phyloP scores from a whole-genome alignment of 2,329 filamentous ascomycete species.

The Cladosporium sp. region DNA sequence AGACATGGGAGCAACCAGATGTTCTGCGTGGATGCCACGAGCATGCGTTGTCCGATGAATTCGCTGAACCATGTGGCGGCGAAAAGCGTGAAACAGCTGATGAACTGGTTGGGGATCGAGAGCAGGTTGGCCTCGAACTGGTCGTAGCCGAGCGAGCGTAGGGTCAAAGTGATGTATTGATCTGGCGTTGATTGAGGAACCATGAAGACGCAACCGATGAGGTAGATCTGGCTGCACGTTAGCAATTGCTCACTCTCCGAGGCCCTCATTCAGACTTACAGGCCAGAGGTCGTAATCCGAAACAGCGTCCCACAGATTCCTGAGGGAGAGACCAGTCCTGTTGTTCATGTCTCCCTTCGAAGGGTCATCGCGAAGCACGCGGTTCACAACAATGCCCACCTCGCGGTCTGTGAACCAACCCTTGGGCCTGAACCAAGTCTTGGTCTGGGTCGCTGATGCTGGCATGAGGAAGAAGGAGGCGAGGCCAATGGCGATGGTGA shows the following conservation, averaged over 20 bases:
- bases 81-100: constrained; percentile 45
- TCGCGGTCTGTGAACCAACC: constrained; percentile 65
- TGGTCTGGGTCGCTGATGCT: constrained; percentile 63
- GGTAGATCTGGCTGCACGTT: constrained; percentile 43
- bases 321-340: constrained; percentile 54
- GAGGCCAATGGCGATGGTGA: constrained; percentile 56
- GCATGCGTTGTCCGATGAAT: constrained; percentile 46
- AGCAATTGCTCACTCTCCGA: neutral
- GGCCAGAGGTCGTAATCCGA: constrained; percentile 60
- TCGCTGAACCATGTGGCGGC: constrained; percentile 49
- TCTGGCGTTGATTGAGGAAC: constrained; percentile 54
- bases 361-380: constrained; percentile 62
- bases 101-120: constrained; percentile 50
- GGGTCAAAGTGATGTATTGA: constrained; percentile 59
- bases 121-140: constrained; percentile 64
- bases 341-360: constrained; percentile 58
- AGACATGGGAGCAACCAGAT: constrained; percentile 63
- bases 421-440: constrained; percentile 59
- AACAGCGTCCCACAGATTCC: constrained; percentile 52
- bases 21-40: constrained; percentile 52
- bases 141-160: constrained; percentile 58
- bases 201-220: constrained; percentile 55
- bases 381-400: constrained; percentile 64
- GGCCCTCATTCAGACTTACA: neutral
- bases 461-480: constrained; percentile 57